Percentiles rank a stretch among this genome's conserved stretches.
These are phyloP conservation scores for Fusarium liriodendri DNA, from an alignment of 2,329 filamentous ascomycete species.

Conservation along the genomic window DNA sequence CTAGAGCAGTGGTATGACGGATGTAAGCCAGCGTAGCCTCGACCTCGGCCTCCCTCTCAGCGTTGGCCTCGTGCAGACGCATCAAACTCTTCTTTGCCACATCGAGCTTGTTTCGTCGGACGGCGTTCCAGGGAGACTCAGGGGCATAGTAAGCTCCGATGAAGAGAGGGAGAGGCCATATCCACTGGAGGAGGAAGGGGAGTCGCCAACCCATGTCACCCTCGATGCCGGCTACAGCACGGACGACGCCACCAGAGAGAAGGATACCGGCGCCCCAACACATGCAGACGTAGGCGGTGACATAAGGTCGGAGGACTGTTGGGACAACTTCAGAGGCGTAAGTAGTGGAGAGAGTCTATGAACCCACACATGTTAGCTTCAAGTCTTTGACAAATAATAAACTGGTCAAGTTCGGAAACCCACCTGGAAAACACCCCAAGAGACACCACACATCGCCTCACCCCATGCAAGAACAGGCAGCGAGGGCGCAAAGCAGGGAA, in stretches of 20 bases:
- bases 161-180: conserved; percentile 46
- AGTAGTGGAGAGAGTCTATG: conserved; percentile 52
- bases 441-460: conserved; percentile 49
- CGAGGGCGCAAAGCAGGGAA: conserved; percentile 47
- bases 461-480: conserved; percentile 51
- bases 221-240: conserved; percentile 46
- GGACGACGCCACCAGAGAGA: conserved; percentile 54
- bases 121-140: conserved; percentile 46
- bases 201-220: conserved; percentile 52
- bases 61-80: conserved; percentile 37
- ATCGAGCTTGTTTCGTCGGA: conserved; percentile 44
- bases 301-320: conserved; percentile 50
- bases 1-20: conserved; percentile 41
- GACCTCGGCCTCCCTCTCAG: conserved; percentile 42
- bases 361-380: neutral
- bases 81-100: conserved; percentile 39
- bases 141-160: conserved; percentile 45
- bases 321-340: conserved; percentile 57
- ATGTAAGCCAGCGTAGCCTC: conserved; percentile 27
- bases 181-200: conserved; percentile 52
- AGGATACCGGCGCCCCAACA: conserved; percentile 58
- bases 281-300: conserved; percentile 57
- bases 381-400: neutral
- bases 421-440: conserved; percentile 47
- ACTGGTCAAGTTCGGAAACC: neutral